Evolutionary conservation across 495 filamentous ascomycete species (phyloP).

Genomic region (Articulospora tetracladia): DNA sequence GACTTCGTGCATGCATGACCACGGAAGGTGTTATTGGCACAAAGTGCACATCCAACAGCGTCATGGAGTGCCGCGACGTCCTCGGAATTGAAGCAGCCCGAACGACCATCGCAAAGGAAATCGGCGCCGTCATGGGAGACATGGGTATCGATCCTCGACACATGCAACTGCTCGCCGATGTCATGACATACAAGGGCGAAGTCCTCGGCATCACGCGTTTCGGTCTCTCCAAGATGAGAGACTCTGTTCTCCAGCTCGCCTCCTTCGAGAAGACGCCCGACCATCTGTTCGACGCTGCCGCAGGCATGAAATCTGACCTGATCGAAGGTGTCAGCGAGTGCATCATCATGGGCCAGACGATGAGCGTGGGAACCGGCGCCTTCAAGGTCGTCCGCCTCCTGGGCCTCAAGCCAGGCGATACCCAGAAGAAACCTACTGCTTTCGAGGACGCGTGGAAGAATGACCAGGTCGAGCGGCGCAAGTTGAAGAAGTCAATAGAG

Average conservation of each 20-base stretch:
- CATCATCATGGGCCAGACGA: constrained; percentile 96
- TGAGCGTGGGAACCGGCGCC: constrained; percentile 85
- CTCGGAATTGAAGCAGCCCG: constrained; percentile 95
- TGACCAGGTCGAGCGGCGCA: constrained; percentile 21
- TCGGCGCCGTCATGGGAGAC: constrained; percentile 73
- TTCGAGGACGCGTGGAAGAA: constrained; percentile 74
- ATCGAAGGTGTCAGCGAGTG: constrained; percentile 94
- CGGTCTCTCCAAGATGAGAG: constrained; percentile 94
- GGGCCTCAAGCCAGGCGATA: constrained; percentile 59
- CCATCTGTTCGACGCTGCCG: constrained; percentile 93
- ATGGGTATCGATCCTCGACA: constrained; percentile 98
- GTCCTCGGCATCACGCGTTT: constrained; percentile 97
- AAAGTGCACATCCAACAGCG: constrained; percentile 71
- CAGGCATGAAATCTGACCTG: constrained; percentile 78
- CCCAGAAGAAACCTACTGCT: constrained; percentile 57
- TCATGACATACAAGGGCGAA: constrained; percentile 99
- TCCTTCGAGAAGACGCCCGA: constrained; percentile 99
- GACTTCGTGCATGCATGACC: constrained; percentile 82
- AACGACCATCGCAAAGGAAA: constrained; percentile 76
- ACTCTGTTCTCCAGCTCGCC: constrained; percentile 88
- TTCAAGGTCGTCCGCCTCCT: constrained; percentile 81
- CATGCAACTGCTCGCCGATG: constrained; percentile 97
- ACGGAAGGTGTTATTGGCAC: constrained; percentile 82
- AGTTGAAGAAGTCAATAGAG: constrained; percentile 5
- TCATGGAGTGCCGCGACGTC: constrained; percentile 90